These are phyloP conservation scores for Bondarzewia mesenterica DNA, from an alignment of 1,284 basidiomycete genomes.

Conservation along the genomic window DNA sequence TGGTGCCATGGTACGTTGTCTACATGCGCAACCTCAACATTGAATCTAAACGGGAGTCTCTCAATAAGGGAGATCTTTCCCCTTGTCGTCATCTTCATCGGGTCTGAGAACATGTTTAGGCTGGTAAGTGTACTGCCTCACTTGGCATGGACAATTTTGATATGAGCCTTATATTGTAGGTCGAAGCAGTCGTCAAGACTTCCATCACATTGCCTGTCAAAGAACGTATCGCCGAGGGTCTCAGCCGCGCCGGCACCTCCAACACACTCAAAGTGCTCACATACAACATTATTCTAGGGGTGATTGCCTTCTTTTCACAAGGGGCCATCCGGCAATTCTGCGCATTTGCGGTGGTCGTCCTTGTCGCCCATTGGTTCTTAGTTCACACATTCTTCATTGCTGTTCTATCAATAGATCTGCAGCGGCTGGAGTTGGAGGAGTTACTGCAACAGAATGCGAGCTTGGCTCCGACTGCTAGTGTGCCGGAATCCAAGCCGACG, in stretches of 20 bases:
- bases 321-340: constrained; percentile 91
- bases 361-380: constrained; percentile 94
- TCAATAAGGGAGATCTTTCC: constrained; percentile 71
- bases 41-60: neutral
- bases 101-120: constrained; percentile 96
- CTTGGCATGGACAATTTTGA: constrained; percentile 2
- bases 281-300: constrained; percentile 77
- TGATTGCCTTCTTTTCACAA: constrained; percentile 71
- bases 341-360: constrained; percentile 86
- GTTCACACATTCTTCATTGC: constrained; percentile 91
- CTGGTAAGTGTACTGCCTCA: constrained; percentile 46
- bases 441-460: constrained; percentile 61
- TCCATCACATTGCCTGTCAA: constrained; percentile 88
- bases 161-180: constrained; percentile 36
- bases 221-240: constrained; percentile 83
- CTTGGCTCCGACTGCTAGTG: constrained; percentile 6
- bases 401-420: constrained; percentile 85
- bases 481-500: constrained; percentile 17
- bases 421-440: constrained; percentile 82
- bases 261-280: constrained; percentile 89
- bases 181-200: constrained; percentile 85
- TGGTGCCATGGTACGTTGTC: constrained; percentile 75
- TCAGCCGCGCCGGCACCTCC: constrained; percentile 82
- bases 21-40: constrained; percentile 10
- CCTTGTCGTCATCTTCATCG: constrained; percentile 92